phyloP scores from a whole-genome alignment of 768 basidiomycete genomes.

The Boletus fagicola region DNA sequence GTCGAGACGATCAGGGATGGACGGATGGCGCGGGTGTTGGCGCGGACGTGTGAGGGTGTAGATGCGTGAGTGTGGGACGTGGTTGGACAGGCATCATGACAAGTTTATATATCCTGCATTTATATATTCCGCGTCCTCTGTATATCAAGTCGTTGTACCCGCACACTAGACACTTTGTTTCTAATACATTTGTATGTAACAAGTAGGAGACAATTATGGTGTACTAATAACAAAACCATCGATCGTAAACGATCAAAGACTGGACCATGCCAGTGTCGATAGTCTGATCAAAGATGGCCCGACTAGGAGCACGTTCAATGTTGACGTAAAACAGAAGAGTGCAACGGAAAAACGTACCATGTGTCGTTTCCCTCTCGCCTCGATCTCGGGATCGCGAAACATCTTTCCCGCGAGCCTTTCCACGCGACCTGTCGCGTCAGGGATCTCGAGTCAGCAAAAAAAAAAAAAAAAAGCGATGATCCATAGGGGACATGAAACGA shows the following conservation, averaged over 20 bases:
- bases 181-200: not conserved
- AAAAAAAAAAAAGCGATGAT: not conserved
- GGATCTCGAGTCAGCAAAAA: not conserved
- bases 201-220: not conserved
- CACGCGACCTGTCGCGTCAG: constrained; percentile 7
- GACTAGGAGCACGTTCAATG: not conserved
- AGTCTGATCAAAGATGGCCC: not conserved
- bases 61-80: constrained; percentile 7
- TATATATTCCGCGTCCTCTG: not conserved
- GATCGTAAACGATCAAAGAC: not conserved
- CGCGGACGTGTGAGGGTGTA: constrained; percentile 43
- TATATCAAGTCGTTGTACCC: not conserved
- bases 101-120: not conserved
- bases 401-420: constrained; percentile 19
- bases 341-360: not conserved
- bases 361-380: constrained; percentile 20
- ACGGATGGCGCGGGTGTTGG: constrained; percentile 57
- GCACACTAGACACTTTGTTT: not conserved
- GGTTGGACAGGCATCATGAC: not conserved
- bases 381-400: constrained; percentile 19
- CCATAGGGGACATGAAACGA: not conserved
- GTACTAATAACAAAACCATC: too few relatives aligned
- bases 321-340: not conserved
- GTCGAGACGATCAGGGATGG: constrained; percentile 81
- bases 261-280: too few relatives aligned